Evolutionary conservation across 1,139 yeast species (phyloP), one percentile per base, ranked within the genome.

Genomic region (Magnusiomyces ingens): DNA sequence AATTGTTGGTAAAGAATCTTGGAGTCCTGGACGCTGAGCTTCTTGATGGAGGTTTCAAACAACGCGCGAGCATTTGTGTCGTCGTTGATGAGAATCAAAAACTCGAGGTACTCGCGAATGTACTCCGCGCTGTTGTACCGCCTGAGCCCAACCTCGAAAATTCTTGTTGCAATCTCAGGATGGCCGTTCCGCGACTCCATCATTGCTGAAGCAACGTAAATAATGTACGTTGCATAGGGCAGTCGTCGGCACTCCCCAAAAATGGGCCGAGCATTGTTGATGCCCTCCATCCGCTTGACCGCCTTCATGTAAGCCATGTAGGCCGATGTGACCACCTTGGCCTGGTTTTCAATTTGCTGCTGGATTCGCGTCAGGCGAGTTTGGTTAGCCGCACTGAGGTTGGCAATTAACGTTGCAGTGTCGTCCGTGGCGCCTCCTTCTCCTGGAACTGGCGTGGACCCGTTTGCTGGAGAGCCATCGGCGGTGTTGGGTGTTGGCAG

Each of bases 41-140:
- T 76, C 19, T 76, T 75, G 2, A 80, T 69, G 0, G 83, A 76
- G 13, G 81, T 75, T 68, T 93, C 98, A 66, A 93, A 85, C 46
- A 89, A 75, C 12, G 90, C 89, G 60, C 93, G 82, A 17, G 91
- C 87, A 63, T 85, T 87, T 37, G 88, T 85, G 55, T 84, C 85
- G 67, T 90, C 96, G 66, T 85, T 85, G 42, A 79, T 77, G 60
- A 78, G 72, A 40, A 89, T 79, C 58, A 93, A 73, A 65, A 86
- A 91, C 57, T 84, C 81, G 63, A 93, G 74, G 67, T 91, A 91
- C 51, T 80, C 78, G 57, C 77, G 74, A 49, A 90, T 75, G 65
- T 83, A 91, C 29, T 76, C 79, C 2, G 87, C 85, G 59, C 61
- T 62, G 18, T 74, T 66, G 64, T 79, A 85, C 56, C 78, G 70